Conservation (phyloP, 2,329 filamentous ascomycete species). For the Nigrospora osmanthi region DNA sequence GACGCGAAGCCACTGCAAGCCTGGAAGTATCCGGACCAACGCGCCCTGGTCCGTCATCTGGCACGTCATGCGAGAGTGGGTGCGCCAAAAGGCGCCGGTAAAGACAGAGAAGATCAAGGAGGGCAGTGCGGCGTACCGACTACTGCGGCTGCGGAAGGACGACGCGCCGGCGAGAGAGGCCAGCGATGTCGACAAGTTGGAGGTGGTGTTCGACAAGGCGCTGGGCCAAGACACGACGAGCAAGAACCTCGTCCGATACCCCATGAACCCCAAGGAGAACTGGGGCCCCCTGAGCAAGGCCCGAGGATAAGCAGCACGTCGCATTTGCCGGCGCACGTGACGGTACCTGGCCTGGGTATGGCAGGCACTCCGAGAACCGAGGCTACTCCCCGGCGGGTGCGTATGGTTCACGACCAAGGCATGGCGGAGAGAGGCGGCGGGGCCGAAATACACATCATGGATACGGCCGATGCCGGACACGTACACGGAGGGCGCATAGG, state of each 20-base stretch:
- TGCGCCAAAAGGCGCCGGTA: conserved; percentile 69
- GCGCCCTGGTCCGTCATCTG: conserved; percentile 86
- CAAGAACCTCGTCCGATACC: conserved; percentile 75
- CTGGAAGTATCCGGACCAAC: conserved; percentile 88
- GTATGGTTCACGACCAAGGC: too few relatives aligned
- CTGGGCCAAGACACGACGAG: conserved; percentile 63
- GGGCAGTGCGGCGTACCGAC: conserved; percentile 62
- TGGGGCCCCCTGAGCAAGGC: conserved; percentile 79
- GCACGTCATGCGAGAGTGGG: conserved; percentile 91
- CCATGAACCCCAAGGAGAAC: conserved; percentile 81
- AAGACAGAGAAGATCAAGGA: conserved; percentile 64
- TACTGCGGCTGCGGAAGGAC: conserved; percentile 45
- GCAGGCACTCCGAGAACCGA: too few relatives aligned
- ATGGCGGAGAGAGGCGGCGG: too few relatives aligned
- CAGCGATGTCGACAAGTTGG: conserved; percentile 23
- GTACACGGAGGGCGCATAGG: too few relatives aligned
- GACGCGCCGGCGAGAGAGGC: conserved; percentile 20
- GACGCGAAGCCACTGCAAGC: conserved; percentile 80
- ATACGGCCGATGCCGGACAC: too few relatives aligned
- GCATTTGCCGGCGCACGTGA: too few relatives aligned
- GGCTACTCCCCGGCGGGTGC: too few relatives aligned
- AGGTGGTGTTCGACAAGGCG: conserved; percentile 65
- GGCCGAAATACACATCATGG: too few relatives aligned
- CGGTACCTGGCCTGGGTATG: too few relatives aligned
- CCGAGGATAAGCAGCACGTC: conserved; percentile 20